Conservation (phyloP, 2,329 filamentous ascomycete genomes). For the Keithomyces neogunnii region DNA sequence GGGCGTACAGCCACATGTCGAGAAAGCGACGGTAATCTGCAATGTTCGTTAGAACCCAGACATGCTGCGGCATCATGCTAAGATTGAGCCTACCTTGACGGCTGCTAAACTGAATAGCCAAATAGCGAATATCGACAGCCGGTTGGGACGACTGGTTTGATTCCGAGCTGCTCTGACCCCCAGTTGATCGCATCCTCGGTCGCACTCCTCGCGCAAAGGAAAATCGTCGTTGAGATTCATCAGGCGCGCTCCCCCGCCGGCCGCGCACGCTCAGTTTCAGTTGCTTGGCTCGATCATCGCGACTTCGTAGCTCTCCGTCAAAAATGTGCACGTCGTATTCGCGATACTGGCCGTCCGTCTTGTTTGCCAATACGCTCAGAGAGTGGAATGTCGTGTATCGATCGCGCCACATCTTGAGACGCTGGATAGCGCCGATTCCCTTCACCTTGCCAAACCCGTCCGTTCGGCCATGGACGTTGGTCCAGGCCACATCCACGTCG, state of each 20-base stretch:
- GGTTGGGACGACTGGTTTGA: slow-evolving; percentile 13
- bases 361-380: slow-evolving; percentile 39
- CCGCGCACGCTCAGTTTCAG: slow-evolving; percentile 32
- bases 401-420: slow-evolving; percentile 44
- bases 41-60: background rate
- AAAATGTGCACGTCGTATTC: slow-evolving; percentile 41
- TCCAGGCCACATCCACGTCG: slow-evolving; percentile 45
- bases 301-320: slow-evolving; percentile 35
- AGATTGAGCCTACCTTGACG: slow-evolving; percentile 30
- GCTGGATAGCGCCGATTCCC: slow-evolving; percentile 42
- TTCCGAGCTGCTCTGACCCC: slow-evolving; percentile 12
- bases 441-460: slow-evolving; percentile 41
- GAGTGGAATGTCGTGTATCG: slow-evolving; percentile 38
- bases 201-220: slow-evolving; percentile 35
- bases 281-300: slow-evolving; percentile 37
- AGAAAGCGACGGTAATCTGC: slow-evolving; percentile 39
- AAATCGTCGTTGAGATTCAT: slow-evolving; percentile 30
- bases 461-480: slow-evolving; percentile 38
- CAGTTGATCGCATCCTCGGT: slow-evolving; percentile 25
- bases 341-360: slow-evolving; percentile 34
- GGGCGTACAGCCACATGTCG: slow-evolving; percentile 36
- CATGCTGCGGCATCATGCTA: no score
- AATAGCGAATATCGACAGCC: slow-evolving; percentile 35
- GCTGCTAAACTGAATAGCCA: slow-evolving; percentile 41
- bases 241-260: slow-evolving; percentile 32